phyloP scores from a whole-genome alignment of 75 land plant species.

The Sequoia sempervirens region DNA sequence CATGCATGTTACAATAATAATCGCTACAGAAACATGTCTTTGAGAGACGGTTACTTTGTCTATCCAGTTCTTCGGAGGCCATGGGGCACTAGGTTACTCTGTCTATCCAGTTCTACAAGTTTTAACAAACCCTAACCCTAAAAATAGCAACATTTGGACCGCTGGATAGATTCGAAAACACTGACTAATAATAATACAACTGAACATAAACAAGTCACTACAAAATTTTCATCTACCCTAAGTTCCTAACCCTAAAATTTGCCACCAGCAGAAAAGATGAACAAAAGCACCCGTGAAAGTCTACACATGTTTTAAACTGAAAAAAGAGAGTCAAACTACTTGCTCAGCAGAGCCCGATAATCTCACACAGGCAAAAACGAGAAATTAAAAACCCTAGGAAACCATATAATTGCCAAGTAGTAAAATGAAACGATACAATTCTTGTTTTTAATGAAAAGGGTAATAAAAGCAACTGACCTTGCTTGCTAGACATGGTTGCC shows the following conservation, averaged over 20 bases:
- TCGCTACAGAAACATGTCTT: no score
- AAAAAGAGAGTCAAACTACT: no score
- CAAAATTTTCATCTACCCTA: not conserved
- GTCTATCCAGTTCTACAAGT: not conserved
- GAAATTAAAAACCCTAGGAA: not conserved
- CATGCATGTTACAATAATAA: no score
- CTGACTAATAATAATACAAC: not conserved
- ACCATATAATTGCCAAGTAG: not conserved
- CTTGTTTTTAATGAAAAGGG: not conserved
- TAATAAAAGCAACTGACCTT: not conserved
- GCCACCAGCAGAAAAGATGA: not conserved
- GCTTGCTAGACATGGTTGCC: slow-evolving; percentile 1
- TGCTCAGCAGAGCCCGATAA: not conserved
- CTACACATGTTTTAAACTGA: no score
- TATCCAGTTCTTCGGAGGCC: no score
- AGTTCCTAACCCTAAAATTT: not conserved
- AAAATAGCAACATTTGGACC: not conserved
- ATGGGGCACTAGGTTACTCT: no score
- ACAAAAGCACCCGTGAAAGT: not conserved
- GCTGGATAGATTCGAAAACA: not conserved
- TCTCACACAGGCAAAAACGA: not conserved
- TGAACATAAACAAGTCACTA: not conserved
- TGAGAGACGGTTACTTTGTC: no score
- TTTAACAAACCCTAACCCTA: not conserved
- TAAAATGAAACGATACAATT: not conserved